Base-by-base conservation (phyloP, 1,139 yeast species). In the Magnusiomyces magnusii region DNA sequence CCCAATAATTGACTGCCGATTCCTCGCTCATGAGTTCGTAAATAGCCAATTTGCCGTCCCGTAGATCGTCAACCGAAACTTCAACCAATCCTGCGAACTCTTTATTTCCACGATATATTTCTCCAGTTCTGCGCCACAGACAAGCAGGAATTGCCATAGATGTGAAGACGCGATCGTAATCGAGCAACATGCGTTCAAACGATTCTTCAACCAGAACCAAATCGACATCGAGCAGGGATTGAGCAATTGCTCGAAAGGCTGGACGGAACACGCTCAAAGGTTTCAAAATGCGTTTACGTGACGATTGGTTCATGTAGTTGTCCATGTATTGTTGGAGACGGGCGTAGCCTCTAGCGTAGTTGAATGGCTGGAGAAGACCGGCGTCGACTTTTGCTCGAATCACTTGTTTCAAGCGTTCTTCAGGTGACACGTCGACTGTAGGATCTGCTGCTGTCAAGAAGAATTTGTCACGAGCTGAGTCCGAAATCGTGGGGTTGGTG, bases 81-180 rank as follows among this genome's bases (percentile, higher is more conserved):
- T 92, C 97, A 0, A 92, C 97, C 63, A 93, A 74, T 2, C 95
- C 88, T 0, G 98, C 99, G 80, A 93, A 93, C 71, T 93, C 98
- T 71, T 92, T 91, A 72, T 93, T 93, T 1, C 97, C 98, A 63
- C 98, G 77, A 68, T 90, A 93, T 2, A 93, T 92, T 67, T 93
- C 98, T 1, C 99, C 99, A 0, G 99, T 92, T 66, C 99, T 85
- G 68, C 98, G 78, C 98, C 99, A 93, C 47, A 93, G 78, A 74
- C 98, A 92, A 0, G 98, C 97, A 0, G 99, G 99, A 59, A 93
- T 91, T 5, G 97, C 97, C 97, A 92, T 91, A 5, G 96, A 87
- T 0, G 98, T 91, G 72, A 93, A 93, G 1, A 93, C 97, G 53
- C 99, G 80, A 71, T 93, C 99, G 69, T 93, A 92, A 67, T 93